phyloP scores from a whole-genome alignment of 1,139 yeast species.

The Blastobotrys aristatus region DNA sequence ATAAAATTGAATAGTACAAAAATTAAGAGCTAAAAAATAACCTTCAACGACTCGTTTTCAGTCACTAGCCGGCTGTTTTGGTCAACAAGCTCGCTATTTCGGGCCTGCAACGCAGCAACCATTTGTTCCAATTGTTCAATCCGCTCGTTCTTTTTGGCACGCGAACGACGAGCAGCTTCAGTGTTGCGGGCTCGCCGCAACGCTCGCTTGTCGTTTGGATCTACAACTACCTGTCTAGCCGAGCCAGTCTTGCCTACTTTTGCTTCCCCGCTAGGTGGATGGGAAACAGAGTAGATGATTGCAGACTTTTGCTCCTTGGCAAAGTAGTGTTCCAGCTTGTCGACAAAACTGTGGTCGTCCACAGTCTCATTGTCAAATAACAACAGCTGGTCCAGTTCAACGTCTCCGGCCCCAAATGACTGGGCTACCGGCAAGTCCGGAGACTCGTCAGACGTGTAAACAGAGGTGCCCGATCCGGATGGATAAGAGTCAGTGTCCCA shows the following conservation, averaged over 20 bases:
- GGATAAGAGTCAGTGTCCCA: not conserved
- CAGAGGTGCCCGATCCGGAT: not conserved
- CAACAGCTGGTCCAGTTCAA: not conserved
- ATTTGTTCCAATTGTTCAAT: constrained; percentile 72
- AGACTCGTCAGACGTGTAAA: not conserved
- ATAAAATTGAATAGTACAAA: too few relatives aligned
- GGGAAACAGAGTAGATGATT: not conserved
- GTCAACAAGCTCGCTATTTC: constrained; percentile 47
- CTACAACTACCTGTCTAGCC: constrained; percentile 46
- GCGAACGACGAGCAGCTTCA: constrained; percentile 90
- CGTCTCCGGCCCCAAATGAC: not conserved
- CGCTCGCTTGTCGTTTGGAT: constrained; percentile 57
- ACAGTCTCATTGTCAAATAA: not conserved
- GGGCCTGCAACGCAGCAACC: constrained; percentile 56
- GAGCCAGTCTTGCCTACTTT: constrained; percentile 30
- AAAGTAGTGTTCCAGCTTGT: not conserved
- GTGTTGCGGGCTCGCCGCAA: constrained; percentile 88
- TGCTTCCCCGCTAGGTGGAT: not conserved
- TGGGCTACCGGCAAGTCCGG: not conserved
- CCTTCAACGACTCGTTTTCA: not conserved
- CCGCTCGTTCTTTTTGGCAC: constrained; percentile 86
- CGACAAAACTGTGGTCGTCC: not conserved
- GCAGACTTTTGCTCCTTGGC: not conserved
- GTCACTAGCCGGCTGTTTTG: constrained; percentile 33
- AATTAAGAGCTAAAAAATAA: too few relatives aligned